Evolutionary conservation across 352 stramenopile species (phyloP).

Genomic region (Pythium sukuiense): DNA sequence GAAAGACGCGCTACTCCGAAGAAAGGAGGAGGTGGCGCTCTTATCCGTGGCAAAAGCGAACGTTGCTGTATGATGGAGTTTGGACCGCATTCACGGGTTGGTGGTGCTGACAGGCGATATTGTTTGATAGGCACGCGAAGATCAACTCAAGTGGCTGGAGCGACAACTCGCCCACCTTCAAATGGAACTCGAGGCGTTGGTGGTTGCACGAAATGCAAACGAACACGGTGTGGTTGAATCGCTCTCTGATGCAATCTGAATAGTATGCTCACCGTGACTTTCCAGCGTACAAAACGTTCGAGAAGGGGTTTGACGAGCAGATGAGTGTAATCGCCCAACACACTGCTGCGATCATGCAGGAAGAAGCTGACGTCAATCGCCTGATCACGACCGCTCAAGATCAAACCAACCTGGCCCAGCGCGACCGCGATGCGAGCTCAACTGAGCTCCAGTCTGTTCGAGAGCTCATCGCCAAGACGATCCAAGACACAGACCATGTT

Average conservation of each 20-base stretch:
- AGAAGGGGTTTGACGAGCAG: neutral
- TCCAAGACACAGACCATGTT: slow-evolving; percentile 24
- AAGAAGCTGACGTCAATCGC: neutral
- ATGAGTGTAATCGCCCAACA: neutral
- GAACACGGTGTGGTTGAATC: neutral
- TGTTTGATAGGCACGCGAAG: slow-evolving; percentile 22
- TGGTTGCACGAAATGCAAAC: neutral
- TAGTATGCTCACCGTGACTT: neutral
- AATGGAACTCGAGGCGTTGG: neutral
- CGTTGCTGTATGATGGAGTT: neutral
- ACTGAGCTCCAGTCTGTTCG: neutral
- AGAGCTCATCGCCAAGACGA: slow-evolving; percentile 23
- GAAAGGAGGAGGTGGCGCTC: slow-evolving; percentile 1
- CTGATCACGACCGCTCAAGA: neutral
- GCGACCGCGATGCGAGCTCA: neutral
- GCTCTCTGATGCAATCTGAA: neutral
- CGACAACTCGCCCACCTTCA: slow-evolving; percentile 34
- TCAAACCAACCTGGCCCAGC: neutral
- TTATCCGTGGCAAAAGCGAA: neutral
- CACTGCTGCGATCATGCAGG: neutral
- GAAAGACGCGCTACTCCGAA: neutral
- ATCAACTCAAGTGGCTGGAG: slow-evolving; percentile 43
- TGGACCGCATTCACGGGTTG: no score
- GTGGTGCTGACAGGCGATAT: neutral
- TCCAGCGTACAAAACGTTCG: neutral